Evolutionary conservation across 2,329 filamentous ascomycete genomes (phyloP), one percentile per base, ranked within the genome.

Genomic region (Pseudocercospora eumusae): DNA sequence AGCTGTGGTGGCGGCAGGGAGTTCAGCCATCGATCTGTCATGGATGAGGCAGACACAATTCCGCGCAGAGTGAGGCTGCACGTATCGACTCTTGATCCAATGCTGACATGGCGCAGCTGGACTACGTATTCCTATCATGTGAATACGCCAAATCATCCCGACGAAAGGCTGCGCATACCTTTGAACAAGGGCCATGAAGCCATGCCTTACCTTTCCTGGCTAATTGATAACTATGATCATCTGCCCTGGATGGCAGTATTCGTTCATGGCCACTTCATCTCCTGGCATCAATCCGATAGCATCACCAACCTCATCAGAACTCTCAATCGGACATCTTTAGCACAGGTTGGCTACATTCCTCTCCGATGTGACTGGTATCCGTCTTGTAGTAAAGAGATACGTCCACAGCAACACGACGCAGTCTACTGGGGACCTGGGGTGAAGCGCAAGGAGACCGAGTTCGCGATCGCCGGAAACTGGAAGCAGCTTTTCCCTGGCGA

Each of bases 141-240:
- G 53, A 75, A 79, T 56, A 62, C 66, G 31, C 57, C 66, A 40
- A 56, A 61, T 54, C 55, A 78, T 57, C 60, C 65, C 1, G 64
- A 69, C 55, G 74, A 75, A 6, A 64, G 68, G 27, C 70, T 81
- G 40, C 79, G 73, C 0, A 77, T 82, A 9, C 79, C 79, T 13
- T 45, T 64, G 36, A 70, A 80, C 69, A 81, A 80, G 70, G 79
- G 78, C 63, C 75, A 76, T 57, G 80, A 82, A 68, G 75, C 78
- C 4, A 80, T 79, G 73, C 77, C 77, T 52, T 81, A 81, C 62
- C 71, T 81, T 0, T 79, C 77, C 36, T 81, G 79, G 68, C 70
- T 82, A n/a, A 77, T 81, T 59, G 76, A 81, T 56, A 66, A 79
- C 65, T 81, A 81, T 68, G 63, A 80, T 59, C 50, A 64, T 27